Percentiles rank a stretch among this genome's conserved stretches.
Conservation (phyloP, 2,329 filamentous ascomycete species). For the Amylocarpus encephaloides region DNA sequence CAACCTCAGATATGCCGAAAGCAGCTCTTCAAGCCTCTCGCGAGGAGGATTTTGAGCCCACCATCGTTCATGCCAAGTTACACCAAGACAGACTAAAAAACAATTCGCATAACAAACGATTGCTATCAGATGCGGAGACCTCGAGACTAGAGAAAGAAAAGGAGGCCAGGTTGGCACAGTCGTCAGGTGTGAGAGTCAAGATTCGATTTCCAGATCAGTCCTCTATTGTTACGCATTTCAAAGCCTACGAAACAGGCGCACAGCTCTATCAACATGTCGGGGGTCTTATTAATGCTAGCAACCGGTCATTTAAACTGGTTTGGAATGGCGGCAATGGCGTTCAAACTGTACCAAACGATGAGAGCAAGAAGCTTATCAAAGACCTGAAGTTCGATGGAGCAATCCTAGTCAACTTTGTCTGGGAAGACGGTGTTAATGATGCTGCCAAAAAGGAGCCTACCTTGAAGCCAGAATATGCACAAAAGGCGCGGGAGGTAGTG, state of each 20-base stretch:
- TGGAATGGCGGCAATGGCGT: constrained; percentile 21
- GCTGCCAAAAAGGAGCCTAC: constrained; percentile 43
- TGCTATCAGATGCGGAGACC: constrained; percentile 78
- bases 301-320: constrained; percentile 63
- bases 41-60: constrained; percentile 71
- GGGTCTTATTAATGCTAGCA: constrained; percentile 57
- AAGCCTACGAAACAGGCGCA: constrained; percentile 59
- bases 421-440: constrained; percentile 58
- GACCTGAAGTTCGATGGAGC: constrained; percentile 64
- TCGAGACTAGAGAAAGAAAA: constrained; percentile 62
- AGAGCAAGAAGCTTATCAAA: constrained; percentile 56
- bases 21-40: constrained; percentile 63
- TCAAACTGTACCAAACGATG: constrained; percentile 37
- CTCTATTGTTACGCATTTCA: constrained; percentile 66
- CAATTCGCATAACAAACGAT: constrained; percentile 63
- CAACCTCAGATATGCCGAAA: constrained; percentile 64
- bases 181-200: constrained; percentile 66
- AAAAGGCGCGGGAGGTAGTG: constrained; percentile 59
- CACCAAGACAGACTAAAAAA: constrained; percentile 63
- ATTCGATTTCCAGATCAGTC: constrained; percentile 86
- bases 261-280: constrained; percentile 71
- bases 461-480: constrained; percentile 42
- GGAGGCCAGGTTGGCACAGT: constrained; percentile 56
- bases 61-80: constrained; percentile 66
- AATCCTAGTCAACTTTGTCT: constrained; percentile 70